phyloP scores from a whole-genome alignment of 352 stramenopile genomes.

The Thalassiosira delicatula region DNA sequence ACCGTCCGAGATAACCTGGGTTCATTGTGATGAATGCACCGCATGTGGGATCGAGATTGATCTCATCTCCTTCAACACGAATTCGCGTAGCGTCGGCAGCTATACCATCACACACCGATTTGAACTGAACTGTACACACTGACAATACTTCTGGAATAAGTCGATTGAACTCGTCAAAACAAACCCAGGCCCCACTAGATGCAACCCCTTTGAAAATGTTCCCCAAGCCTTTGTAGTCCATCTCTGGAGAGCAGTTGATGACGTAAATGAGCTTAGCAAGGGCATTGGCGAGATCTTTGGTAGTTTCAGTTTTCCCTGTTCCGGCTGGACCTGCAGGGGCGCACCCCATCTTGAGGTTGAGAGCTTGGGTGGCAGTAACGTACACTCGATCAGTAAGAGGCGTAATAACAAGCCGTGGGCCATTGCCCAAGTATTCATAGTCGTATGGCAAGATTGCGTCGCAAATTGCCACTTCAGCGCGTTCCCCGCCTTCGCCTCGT shows the following conservation, averaged over 20 bases:
- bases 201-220: conserved; percentile 99
- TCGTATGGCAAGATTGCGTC: conserved; percentile 96
- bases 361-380: conserved; percentile 94
- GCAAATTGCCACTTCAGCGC: conserved; percentile 91
- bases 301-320: conserved; percentile 99
- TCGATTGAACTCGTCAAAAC: conserved; percentile 99
- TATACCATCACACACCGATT: conserved; percentile 93
- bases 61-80: conserved; percentile 95
- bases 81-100: conserved; percentile 91
- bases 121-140: conserved; percentile 95
- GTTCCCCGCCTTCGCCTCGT: conserved; percentile 67
- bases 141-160: conserved; percentile 94
- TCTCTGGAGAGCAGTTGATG: conserved; percentile 98
- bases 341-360: conserved; percentile 93
- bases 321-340: conserved; percentile 96
- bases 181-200: conserved; percentile 99
- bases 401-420: conserved; percentile 93
- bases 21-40: conserved; percentile 99
- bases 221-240: conserved; percentile 95
- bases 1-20: conserved; percentile 97
- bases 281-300: conserved; percentile 98
- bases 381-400: conserved; percentile 95
- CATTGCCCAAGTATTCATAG: conserved; percentile 97
- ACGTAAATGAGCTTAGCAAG: conserved; percentile 99
- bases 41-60: conserved; percentile 92